phyloP scores from a whole-genome alignment of 2,329 filamentous ascomycete genomes.

The Fusarium hainanense region DNA sequence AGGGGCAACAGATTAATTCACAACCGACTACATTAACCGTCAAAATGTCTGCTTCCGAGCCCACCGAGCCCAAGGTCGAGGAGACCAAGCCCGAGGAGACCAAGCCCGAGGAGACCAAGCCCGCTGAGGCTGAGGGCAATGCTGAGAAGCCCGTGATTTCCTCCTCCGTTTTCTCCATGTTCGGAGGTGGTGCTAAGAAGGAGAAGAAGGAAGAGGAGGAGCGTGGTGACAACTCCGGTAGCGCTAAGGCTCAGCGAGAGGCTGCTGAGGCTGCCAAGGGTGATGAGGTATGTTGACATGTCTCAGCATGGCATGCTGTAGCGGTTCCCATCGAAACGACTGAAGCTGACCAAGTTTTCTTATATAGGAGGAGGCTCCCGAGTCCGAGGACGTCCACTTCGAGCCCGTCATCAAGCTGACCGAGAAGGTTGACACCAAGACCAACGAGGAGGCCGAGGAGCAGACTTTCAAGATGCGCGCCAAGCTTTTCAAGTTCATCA shows the following conservation, averaged over 20 bases:
- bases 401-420: constrained; percentile 96
- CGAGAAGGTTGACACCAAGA: constrained; percentile 96
- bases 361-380: constrained; percentile 74
- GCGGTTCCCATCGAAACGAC: neutral
- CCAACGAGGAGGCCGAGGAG: constrained; percentile 98
- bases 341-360: constrained; percentile 14
- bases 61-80: constrained; percentile 66
- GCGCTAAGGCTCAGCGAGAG: constrained; percentile 81
- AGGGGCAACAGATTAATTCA: constrained; percentile 26
- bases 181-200: constrained; percentile 96
- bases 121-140: constrained; percentile 33
- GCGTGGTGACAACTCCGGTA: constrained; percentile 87
- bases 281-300: constrained; percentile 62
- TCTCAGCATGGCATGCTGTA: constrained; percentile 23
- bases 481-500: constrained; percentile 98
- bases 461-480: constrained; percentile 99
- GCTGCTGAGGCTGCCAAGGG: constrained; percentile 68
- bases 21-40: constrained; percentile 28
- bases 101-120: constrained; percentile 48
- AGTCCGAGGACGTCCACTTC: constrained; percentile 95
- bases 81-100: constrained; percentile 54
- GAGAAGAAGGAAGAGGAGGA: constrained; percentile 89
- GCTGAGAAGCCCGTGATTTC: constrained; percentile 61
- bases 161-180: constrained; percentile 94
- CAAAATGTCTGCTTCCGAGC: constrained; percentile 63